Conservation (phyloP, 768 basidiomycete species). For the Boletus sensibilis region DNA sequence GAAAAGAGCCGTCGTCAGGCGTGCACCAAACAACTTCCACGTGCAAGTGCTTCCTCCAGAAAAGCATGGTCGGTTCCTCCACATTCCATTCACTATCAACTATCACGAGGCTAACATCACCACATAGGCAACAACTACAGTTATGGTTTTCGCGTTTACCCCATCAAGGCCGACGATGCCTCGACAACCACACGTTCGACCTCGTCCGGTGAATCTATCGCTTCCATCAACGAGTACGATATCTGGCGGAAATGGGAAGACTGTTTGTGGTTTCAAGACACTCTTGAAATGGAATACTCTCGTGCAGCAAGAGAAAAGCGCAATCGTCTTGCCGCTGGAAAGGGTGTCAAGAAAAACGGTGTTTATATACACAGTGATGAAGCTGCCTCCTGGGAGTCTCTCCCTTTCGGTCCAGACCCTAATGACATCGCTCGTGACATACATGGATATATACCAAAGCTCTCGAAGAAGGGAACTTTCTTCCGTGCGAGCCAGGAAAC, state of each 20-base stretch:
- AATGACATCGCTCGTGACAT: constrained; percentile 68
- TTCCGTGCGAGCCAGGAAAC: constrained; percentile 71
- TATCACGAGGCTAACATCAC: neutral
- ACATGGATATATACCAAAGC: constrained; percentile 61
- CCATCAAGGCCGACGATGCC: constrained; percentile 40
- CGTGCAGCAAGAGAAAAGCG: constrained; percentile 66
- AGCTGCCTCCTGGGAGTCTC: constrained; percentile 82
- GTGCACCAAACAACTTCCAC: constrained; percentile 57
- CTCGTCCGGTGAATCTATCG: constrained; percentile 39
- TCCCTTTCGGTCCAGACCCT: constrained; percentile 82
- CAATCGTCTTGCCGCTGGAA: constrained; percentile 63
- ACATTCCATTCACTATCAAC: neutral
- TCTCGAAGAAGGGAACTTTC: constrained; percentile 69
- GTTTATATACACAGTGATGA: constrained; percentile 67
- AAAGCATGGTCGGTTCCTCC: constrained; percentile 49
- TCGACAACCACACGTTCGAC: constrained; percentile 14
- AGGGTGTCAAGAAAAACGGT: constrained; percentile 71
- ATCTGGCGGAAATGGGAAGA: constrained; percentile 85
- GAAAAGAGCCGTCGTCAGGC: constrained; percentile 59
- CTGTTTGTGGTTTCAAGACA: constrained; percentile 72
- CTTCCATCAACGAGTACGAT: constrained; percentile 54
- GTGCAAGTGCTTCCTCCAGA: constrained; percentile 57
- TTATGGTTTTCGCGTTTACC: constrained; percentile 62
- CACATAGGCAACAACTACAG: constrained; percentile 48
- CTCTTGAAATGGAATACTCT: constrained; percentile 63